These are phyloP conservation scores for Eruca vesicaria DNA, from an alignment of 441 rosid genomes.

Conservation along the genomic window DNA sequence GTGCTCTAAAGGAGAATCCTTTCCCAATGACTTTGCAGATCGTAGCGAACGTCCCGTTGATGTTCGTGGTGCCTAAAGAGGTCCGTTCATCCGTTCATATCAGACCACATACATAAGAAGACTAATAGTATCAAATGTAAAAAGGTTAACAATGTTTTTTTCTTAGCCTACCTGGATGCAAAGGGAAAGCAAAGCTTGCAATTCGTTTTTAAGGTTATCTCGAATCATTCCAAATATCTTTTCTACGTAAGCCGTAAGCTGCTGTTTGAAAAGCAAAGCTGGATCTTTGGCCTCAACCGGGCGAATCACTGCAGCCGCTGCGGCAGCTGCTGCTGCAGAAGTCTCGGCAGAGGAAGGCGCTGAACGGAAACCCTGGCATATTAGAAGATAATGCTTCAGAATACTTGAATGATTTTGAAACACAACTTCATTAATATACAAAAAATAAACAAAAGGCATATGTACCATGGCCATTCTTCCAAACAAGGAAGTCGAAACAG, in stretches of 20 bases:
- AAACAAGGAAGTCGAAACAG: constrained; percentile 66
- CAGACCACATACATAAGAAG: constrained; percentile 12
- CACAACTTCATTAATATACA: background rate
- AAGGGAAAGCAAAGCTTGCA: constrained; percentile 62
- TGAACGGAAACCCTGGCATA: constrained; percentile 78
- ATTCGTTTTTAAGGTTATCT: constrained; percentile 86
- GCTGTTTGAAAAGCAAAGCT: constrained; percentile 89
- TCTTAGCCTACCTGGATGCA: constrained; percentile 75
- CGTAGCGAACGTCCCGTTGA: constrained; percentile 43
- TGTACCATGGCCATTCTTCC: constrained; percentile 85
- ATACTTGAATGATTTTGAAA: background rate
- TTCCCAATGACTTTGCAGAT: constrained; percentile 41
- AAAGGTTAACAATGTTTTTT: background rate
- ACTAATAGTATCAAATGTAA: constrained; percentile 1
- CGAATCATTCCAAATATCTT: constrained; percentile 90
- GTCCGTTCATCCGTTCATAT: constrained; percentile 6
- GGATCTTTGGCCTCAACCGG: constrained; percentile 93
- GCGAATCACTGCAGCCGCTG: constrained; percentile 49
- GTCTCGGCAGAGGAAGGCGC: constrained; percentile 75
- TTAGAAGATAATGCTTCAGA: constrained; percentile 24
- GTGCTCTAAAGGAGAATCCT: constrained; percentile 71
- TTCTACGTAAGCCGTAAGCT: constrained; percentile 90
- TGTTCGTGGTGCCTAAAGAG: constrained; percentile 79
- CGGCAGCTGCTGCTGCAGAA: constrained; percentile 58
- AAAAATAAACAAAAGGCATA: constrained; percentile 17